A percentile compares a stretch with the other conserved stretches of the same genome.
These are phyloP conservation scores for Chaetomiaceae sp. DNA, from an alignment of 2,329 filamentous ascomycete species.

Conservation along the genomic window DNA sequence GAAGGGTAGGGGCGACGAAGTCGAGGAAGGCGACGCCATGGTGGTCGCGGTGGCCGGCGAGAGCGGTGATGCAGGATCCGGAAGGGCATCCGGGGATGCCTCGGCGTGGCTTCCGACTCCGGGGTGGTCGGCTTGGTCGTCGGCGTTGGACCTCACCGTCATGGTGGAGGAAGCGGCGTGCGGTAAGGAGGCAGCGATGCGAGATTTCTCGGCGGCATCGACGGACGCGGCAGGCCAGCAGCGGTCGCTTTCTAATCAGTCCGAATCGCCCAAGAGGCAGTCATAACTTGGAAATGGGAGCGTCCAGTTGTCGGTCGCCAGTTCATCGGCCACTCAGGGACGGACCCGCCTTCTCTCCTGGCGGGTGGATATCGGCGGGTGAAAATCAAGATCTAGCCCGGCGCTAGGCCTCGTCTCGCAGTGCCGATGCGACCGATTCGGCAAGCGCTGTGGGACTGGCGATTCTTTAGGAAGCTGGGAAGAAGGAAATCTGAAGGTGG, in stretches of 20 bases:
- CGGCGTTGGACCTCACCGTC: conserved; percentile 18
- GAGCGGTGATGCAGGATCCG: conserved; percentile 12
- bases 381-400: conserved; percentile 10
- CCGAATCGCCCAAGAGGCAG: background rate
- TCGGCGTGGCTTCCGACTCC: conserved; percentile 21
- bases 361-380: conserved; percentile 5
- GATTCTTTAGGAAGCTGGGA: no score
- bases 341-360: background rate
- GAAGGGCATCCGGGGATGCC: background rate
- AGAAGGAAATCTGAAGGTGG: no score
- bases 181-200: conserved; percentile 1
- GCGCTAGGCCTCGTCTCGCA: conserved; percentile 1
- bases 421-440: background rate
- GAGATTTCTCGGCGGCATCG: conserved; percentile 5
- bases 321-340: background rate
- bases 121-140: conserved; percentile 9
- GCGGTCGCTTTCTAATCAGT: background rate
- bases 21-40: conserved; percentile 17
- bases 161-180: conserved; percentile 14
- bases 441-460: background rate
- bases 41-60: conserved; percentile 16
- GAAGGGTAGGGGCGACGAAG: conserved; percentile 25
- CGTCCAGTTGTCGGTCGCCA: conserved; percentile 12
- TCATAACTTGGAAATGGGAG: background rate
- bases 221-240: no score